phyloP scores from a whole-genome alignment of 2,329 filamentous ascomycete species.

The Hypoxylon sp. region DNA sequence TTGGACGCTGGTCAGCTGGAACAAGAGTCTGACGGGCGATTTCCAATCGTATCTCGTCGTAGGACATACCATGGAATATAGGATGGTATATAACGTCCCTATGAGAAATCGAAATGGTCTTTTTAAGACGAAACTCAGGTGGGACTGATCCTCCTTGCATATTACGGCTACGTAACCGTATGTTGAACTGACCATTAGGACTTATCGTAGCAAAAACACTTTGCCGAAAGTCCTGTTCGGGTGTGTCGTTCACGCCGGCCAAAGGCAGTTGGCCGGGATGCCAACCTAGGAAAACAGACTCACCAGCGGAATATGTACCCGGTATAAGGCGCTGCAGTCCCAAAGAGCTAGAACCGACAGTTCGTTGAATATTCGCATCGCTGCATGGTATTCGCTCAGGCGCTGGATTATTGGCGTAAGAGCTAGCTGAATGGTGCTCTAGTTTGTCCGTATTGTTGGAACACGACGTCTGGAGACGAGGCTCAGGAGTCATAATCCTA shows the following conservation, averaged over 20 bases:
- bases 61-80: constrained; percentile 22
- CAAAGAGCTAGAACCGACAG: not conserved
- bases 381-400: not conserved
- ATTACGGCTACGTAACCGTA: constrained; percentile 28
- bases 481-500: not conserved
- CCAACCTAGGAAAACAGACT: constrained; percentile 24
- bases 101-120: constrained; percentile 14
- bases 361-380: constrained; percentile 5
- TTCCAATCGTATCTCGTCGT: constrained; percentile 25
- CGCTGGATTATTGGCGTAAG: not conserved
- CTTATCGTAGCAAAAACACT: constrained; percentile 23
- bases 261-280: constrained; percentile 14
- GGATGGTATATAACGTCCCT: constrained; percentile 26
- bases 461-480: not conserved
- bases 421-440: not conserved
- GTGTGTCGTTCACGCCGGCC: constrained; percentile 18
- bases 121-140: constrained; percentile 15
- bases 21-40: constrained; percentile 25
- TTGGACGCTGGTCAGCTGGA: constrained; percentile 1
- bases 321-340: constrained; percentile 21
- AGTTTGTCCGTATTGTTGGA: not conserved
- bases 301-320: constrained; percentile 22
- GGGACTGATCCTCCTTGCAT: constrained; percentile 25
- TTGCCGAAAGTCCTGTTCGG: constrained; percentile 28
- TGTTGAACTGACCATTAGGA: constrained; percentile 15